Evolutionary conservation across 805 yeast species (phyloP).

Genomic region (Saccharomyces kudriavzevii): DNA sequence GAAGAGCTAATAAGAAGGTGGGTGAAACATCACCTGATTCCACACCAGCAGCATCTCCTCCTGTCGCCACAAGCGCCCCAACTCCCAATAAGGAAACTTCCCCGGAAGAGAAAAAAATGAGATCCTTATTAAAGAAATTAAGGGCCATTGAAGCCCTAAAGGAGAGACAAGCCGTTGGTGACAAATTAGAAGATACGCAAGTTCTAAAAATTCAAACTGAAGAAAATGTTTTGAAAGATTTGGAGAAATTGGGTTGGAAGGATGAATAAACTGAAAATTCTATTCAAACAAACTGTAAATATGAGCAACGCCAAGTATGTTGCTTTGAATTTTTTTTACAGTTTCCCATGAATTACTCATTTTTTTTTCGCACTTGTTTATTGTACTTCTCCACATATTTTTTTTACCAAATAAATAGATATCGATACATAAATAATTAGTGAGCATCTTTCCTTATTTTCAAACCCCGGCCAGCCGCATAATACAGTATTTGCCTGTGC

Average conservation of each 20-base stretch:
- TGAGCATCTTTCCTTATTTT: neutral
- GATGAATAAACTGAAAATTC: constrained; percentile 21
- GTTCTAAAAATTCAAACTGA: constrained; percentile 83
- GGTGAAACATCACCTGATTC: constrained; percentile 16
- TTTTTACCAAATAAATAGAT: neutral
- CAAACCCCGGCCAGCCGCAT: neutral
- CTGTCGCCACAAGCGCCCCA: constrained; percentile 1
- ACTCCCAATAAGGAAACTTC: constrained; percentile 31
- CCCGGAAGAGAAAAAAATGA: constrained; percentile 84
- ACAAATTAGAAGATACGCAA: constrained; percentile 87
- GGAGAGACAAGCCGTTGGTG: constrained; percentile 75
- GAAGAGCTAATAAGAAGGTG: constrained; percentile 54
- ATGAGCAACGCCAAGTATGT: neutral
- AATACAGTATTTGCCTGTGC: neutral
- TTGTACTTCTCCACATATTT: neutral
- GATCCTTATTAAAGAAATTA: constrained; percentile 83
- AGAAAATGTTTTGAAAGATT: constrained; percentile 66
- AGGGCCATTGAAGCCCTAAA: constrained; percentile 92
- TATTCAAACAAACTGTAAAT: neutral
- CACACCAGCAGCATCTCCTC: constrained; percentile 11
- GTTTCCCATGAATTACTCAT: neutral
- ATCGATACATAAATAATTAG: neutral
- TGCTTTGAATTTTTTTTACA: neutral
- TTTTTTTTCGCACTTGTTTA: neutral
- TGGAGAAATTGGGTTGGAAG: constrained; percentile 67